A percentile compares a stretch with the other conserved stretches of the same genome.
Evolutionary conservation across 768 basidiomycete genomes (phyloP).

Genomic region (Rhizopogon sp.): DNA sequence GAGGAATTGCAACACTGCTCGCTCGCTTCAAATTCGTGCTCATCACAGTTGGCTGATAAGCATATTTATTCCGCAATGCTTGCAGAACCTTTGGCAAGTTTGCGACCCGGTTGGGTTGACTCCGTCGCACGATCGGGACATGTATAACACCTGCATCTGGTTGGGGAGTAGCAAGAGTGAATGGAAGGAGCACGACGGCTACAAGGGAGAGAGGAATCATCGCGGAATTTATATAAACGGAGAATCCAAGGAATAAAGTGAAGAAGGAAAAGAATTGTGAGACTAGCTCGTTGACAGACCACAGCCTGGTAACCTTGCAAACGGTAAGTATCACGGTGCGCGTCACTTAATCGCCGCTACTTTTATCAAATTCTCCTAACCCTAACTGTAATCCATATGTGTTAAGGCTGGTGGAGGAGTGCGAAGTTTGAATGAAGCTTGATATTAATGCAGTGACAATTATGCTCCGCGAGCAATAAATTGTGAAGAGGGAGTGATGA

Average conservation of each 20-base stretch:
- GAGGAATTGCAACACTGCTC: conserved; percentile 28
- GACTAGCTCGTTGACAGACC: too few relatives aligned
- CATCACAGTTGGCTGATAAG: conserved; percentile 11
- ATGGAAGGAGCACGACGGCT: conserved; percentile 22
- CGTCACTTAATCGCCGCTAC: too few relatives aligned
- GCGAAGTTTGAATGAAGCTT: too few relatives aligned
- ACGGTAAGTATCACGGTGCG: too few relatives aligned
- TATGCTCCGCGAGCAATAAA: too few relatives aligned
- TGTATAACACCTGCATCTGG: conserved; percentile 29
- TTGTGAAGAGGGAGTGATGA: too few relatives aligned
- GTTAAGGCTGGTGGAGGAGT: too few relatives aligned
- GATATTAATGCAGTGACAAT: too few relatives aligned
- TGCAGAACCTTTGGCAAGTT: conserved; percentile 36
- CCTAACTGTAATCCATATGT: neutral
- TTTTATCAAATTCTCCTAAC: too few relatives aligned
- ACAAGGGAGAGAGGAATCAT: conserved; percentile 20
- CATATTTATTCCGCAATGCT: conserved; percentile 45
- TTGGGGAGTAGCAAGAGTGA: conserved; percentile 26
- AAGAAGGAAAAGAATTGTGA: too few relatives aligned
- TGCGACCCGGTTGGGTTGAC: conserved; percentile 23
- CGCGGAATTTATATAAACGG: neutral
- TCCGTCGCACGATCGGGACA: conserved; percentile 39
- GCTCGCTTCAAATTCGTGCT: conserved; percentile 26
- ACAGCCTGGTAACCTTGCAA: too few relatives aligned
- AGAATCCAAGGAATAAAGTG: neutral